A percentile compares a stretch with the other conserved stretches of the same genome.
These are phyloP conservation scores for Erythrobasidium yunnanense DNA, from an alignment of 768 basidiomycete species.

Conservation along the genomic window DNA sequence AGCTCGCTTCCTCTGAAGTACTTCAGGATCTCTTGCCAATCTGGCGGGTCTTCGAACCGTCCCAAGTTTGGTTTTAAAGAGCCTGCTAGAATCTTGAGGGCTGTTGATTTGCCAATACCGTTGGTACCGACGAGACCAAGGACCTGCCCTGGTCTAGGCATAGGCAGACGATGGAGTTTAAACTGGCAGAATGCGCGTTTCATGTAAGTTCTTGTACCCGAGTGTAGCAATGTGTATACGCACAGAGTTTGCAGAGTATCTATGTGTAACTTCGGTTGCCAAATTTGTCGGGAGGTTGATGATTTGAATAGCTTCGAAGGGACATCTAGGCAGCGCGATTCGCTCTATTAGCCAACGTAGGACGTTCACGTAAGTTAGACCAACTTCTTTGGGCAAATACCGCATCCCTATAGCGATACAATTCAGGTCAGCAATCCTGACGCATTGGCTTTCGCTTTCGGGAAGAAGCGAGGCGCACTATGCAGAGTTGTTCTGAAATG, in stretches of 20 bases:
- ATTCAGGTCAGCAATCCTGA: no score
- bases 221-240: neutral
- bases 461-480: no score
- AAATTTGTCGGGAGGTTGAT: conserved; percentile 98
- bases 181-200: conserved; percentile 47
- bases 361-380: conserved; percentile 37
- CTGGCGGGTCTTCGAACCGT: conserved; percentile 93
- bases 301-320: conserved; percentile 97
- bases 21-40: conserved; percentile 97
- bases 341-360: neutral
- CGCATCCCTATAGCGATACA: no score
- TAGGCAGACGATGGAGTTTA: conserved; percentile 95
- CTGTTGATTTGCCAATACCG: conserved; percentile 98
- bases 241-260: conserved; percentile 83
- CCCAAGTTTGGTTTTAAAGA: conserved; percentile 97
- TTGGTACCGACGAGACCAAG: conserved; percentile 98
- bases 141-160: conserved; percentile 92
- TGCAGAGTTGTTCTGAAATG: conserved; percentile 96
- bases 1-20: conserved; percentile 97
- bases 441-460: no score
- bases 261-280: conserved; percentile 89
- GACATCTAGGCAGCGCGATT: conserved; percentile 55
- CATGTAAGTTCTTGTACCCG: neutral
- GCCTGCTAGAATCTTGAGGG: conserved; percentile 88
- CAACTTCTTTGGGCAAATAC: conserved; percentile 99